These are phyloP conservation scores for Anastatica hierochuntica DNA, from an alignment of 345 rosid species.

Conservation along the genomic window DNA sequence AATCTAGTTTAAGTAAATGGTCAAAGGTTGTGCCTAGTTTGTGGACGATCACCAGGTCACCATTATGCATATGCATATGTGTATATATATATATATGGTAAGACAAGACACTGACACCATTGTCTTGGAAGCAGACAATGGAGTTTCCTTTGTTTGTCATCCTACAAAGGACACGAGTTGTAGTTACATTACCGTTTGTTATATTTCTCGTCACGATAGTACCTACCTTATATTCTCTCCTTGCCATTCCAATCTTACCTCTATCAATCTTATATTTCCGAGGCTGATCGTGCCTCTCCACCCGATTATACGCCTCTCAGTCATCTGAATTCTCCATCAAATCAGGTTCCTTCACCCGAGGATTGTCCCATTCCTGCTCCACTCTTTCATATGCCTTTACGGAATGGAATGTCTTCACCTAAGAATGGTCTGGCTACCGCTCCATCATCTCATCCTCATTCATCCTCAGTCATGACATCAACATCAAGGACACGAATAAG, in stretches of 20 bases:
- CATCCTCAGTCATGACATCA: conserved; percentile 2
- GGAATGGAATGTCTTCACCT: not conserved
- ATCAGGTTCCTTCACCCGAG: not conserved
- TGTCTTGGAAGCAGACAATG: conserved; percentile 9
- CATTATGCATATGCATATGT: not conserved
- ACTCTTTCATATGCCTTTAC: not conserved
- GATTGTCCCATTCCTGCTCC: conserved; percentile 1
- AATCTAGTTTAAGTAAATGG: not conserved
- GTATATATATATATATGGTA: conserved; percentile 4
- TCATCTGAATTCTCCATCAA: not conserved
- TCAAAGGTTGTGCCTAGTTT: not conserved
- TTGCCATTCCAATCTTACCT: conserved; percentile 12
- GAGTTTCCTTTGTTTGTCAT: conserved; percentile 20
- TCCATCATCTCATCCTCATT: conserved; percentile 8
- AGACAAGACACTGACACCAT: not conserved
- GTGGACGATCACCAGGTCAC: conserved; percentile 10
- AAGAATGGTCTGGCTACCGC: no score
- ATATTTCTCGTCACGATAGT: conserved; percentile 15
- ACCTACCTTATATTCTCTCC: conserved; percentile 17
- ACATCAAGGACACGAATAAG: not conserved
- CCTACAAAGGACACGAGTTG: conserved; percentile 15
- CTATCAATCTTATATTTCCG: not conserved
- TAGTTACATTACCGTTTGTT: conserved; percentile 10
- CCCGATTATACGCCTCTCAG: not conserved
- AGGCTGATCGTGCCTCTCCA: not conserved